Base-by-base conservation (phyloP, 345 rosid genomes). In the Brassica napus region DNA sequence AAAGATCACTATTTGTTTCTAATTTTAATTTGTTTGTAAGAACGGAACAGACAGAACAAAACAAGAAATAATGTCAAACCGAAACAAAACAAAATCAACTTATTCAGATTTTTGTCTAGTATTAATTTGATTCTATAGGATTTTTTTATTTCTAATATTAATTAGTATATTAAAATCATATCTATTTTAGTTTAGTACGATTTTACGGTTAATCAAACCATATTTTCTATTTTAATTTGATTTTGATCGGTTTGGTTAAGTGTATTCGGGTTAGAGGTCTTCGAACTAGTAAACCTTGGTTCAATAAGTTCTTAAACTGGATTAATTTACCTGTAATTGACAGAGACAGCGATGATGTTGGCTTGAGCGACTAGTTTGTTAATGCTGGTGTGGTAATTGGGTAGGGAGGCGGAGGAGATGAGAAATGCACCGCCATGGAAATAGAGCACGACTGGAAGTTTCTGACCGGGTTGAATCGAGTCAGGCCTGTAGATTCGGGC, bases 341-440 rank as follows among this genome's bases (percentile, higher is more conserved):
- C 85, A 0, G 97, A 91, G 54, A 94, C 82, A 1, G 85, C 83
- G 26, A 92, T 14, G 77, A 89, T 69, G 54, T 85, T 86, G 65
- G 97, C 89, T 71, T 83, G 82, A 0, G 87, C 78, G 11, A 83
- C 94, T 5, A 91, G 81, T 67, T 79, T 82, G 87, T 91, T 92
- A 75, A 92, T 80, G 78, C 82, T 75, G 57, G 69, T 62, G 35
- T 94, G 98, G 87, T 92, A 94, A 66, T 21, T 64, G 39, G 97
- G 91, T 49, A 82, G 85, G 1, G 89, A 85, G 0, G 87, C 15
- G 8, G 97, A 86, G 3, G 92, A 35, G 15, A 89, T 72, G 81
- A 82, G 77, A 78, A 94, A 94, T n/a, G 87, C 97, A 6, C 98
- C 98, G 0, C 98, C 98, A 10, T 94, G 98, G 35, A 86, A 85